A percentile compares a stretch with the other conserved stretches of the same genome.
Evolutionary conservation across 805 yeast species (phyloP).

Genomic region (Pichia thaimueangensis): DNA sequence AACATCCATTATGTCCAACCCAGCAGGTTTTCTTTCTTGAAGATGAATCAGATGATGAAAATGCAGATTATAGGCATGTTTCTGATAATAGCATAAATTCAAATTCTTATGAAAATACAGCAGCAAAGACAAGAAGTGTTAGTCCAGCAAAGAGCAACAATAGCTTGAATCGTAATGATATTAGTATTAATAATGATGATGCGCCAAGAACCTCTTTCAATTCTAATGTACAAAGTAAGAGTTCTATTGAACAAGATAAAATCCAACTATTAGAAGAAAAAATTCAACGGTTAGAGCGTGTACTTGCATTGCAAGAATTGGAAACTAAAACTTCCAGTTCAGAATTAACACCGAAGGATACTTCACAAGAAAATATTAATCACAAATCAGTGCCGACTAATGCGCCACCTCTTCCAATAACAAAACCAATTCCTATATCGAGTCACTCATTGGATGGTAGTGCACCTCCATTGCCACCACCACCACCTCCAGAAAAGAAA

Average conservation of each 20-base stretch:
- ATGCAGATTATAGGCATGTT: not conserved
- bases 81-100: not conserved
- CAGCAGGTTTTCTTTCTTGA: constrained; percentile 2
- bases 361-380: not conserved
- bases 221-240: not conserved
- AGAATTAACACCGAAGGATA: too few relatives aligned
- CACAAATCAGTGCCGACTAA: not conserved
- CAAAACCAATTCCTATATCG: not conserved
- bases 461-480: constrained; percentile 28
- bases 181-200: not conserved
- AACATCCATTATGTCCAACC: constrained; percentile 1
- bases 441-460: not conserved
- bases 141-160: not conserved
- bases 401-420: not conserved
- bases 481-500: constrained; percentile 22
- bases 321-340: constrained; percentile 8
- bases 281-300: constrained; percentile 25
- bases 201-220: not conserved
- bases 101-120: not conserved
- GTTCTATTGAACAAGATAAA: constrained; percentile 14
- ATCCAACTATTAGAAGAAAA: constrained; percentile 29
- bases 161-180: not conserved
- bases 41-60: constrained; percentile 5
- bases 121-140: not conserved
- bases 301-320: constrained; percentile 22